Base-by-base conservation (phyloP, 352 stramenopile genomes). In the Globisporangium iwayamae region DNA sequence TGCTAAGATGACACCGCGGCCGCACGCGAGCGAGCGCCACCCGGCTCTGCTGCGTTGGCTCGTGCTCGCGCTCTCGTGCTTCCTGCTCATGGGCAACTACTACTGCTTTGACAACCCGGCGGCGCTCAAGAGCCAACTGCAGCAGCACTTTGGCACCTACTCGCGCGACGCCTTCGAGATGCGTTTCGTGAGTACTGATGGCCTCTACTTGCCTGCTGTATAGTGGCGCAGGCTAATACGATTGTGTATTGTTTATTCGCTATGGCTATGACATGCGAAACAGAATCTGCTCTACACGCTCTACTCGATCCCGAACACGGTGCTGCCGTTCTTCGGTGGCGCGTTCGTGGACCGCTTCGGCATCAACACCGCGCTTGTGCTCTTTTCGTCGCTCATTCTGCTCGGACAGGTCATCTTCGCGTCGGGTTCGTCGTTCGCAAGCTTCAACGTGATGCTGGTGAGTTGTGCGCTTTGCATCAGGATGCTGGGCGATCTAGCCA, bases 251-350 rank as follows among this genome's bases (percentile, higher is more conserved):
- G 4, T 32, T 55, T 28, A 28, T 28, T 28, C 25, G 25, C 10
- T 56, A 8, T 56, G 14, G 7, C n/a, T 28, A 2, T 66, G 0
- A 5, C 14, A 6, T 22, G 5, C 18, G 43, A 1, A 48, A 11
- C 85, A 97, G 85, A 97, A 96, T 62, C 70, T 98, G 53, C 75
- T 98, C 34, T 98, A 98, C 74, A 98, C 90, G n/a, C 67, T 97
- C 52, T 98, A 98, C 72, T 96, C 86, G 43, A 83, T 97, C 54
- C 93, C 93, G 9, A 98, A 98, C 68, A 94, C 97, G 36, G 62
- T 97, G 36, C 63, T 98, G 48, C 94, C 94, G 18, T 97, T 98
- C 68, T 96, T 98, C 56, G 94, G 94, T n/a, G 94, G 94, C 32
- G 84, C 94, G 22, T 75, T 98, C 34, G 89, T 98, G 14, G 91